A percentile compares a stretch with the other conserved stretches of the same genome.
Evolutionary conservation across 139 green algal species (phyloP).

Genomic region (Diplosphaera chodatii): DNA sequence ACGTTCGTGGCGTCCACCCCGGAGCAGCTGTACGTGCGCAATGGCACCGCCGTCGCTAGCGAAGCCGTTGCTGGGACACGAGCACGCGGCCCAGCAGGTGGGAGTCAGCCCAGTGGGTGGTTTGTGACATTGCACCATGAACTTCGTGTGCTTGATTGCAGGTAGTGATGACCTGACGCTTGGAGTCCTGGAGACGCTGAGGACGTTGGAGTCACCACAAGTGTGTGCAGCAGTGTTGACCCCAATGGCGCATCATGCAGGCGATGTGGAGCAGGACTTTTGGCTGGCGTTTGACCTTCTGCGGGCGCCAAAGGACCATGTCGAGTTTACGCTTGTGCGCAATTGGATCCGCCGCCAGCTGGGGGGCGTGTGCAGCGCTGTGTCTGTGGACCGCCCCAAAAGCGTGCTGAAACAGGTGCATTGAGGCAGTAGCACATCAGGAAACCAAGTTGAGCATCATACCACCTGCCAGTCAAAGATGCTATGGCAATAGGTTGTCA

Average conservation of each 20-base stretch:
- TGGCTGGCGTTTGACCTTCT: conserved; percentile 83
- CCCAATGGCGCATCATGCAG: too few relatives aligned
- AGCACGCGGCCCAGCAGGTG: conserved; percentile 49
- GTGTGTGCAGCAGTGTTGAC: too few relatives aligned
- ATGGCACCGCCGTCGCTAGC: conserved; percentile 52
- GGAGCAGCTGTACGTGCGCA: conserved; percentile 85
- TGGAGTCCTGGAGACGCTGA: too few relatives aligned
- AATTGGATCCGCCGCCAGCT: conserved; percentile 64
- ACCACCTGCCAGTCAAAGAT: too few relatives aligned
- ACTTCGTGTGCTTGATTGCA: too few relatives aligned
- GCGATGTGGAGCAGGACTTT: conserved; percentile 77
- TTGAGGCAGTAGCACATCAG: too few relatives aligned
- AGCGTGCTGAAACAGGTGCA: conserved; percentile 64
- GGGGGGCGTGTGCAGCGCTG: conserved; percentile 36
- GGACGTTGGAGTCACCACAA: too few relatives aligned
- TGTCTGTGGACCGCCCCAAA: conserved; percentile 81
- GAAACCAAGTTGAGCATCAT: too few relatives aligned
- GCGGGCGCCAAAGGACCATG: conserved; percentile 83
- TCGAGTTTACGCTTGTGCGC: conserved; percentile 85
- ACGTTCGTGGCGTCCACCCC: conserved; percentile 88
- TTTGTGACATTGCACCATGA: too few relatives aligned
- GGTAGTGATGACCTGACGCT: too few relatives aligned
- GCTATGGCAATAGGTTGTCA: too few relatives aligned
- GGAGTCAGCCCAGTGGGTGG: conserved; percentile 13
- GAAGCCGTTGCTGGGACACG: conserved; percentile 93